phyloP scores from a whole-genome alignment of 257 asterid species.

The Petunia axillaris region DNA sequence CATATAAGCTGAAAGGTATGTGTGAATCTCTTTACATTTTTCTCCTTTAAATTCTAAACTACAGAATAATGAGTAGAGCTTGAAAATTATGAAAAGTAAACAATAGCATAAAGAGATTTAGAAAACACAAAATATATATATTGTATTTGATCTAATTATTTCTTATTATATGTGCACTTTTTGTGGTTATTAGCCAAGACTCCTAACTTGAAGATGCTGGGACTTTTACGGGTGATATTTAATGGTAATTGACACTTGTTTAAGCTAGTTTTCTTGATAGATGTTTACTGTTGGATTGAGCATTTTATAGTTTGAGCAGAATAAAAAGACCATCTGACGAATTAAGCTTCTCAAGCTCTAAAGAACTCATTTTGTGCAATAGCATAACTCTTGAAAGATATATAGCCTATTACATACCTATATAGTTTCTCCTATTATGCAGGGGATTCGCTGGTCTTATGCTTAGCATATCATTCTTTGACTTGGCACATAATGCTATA shows the following conservation, averaged over 20 bases:
- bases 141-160: conserved; percentile 18
- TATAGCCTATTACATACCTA: conserved; percentile 13
- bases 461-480: conserved; percentile 92
- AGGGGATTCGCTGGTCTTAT: conserved; percentile 97
- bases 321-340: background rate
- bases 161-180: conserved; percentile 63
- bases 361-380: background rate
- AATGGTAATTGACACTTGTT: background rate
- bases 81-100: no score
- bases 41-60: no score
- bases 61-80: no score
- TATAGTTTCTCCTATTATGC: conserved; percentile 25
- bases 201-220: conserved; percentile 94
- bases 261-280: background rate
- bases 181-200: conserved; percentile 72
- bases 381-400: background rate
- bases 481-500: conserved; percentile 96
- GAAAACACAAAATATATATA: no score
- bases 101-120: no score
- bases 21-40: no score
- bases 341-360: background rate
- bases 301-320: background rate
- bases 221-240: conserved; percentile 82
- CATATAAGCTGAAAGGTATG: no score
- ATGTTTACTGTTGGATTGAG: background rate